phyloP scores from a whole-genome alignment of 495 filamentous ascomycete species.

The Extremus antarcticus region DNA sequence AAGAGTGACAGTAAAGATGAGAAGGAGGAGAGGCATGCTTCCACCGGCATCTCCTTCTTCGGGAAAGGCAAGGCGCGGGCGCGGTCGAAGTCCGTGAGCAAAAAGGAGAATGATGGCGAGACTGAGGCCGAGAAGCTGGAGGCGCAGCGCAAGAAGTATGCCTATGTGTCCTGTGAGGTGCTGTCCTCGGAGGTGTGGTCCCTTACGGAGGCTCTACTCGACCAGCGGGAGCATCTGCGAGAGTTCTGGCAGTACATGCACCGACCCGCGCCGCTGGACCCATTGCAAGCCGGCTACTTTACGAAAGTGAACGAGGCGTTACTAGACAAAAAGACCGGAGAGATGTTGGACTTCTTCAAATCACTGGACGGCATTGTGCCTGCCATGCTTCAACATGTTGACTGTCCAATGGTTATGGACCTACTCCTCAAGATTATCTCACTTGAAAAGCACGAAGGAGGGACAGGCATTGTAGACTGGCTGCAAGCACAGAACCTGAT shows the following conservation, averaged over 20 bases:
- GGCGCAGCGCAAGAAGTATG: constrained; percentile 81
- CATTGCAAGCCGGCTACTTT: constrained; percentile 91
- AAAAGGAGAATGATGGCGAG: constrained; percentile 25
- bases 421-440: constrained; percentile 94
- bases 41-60: constrained; percentile 15
- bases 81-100: constrained; percentile 10
- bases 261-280: constrained; percentile 68
- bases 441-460: constrained; percentile 83
- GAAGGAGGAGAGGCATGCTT: constrained; percentile 1
- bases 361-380: constrained; percentile 68
- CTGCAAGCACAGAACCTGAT: constrained; percentile 86
- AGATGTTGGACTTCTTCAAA: constrained; percentile 85
- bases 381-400: constrained; percentile 84
- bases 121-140: constrained; percentile 43
- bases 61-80: constrained; percentile 23
- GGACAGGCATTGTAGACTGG: constrained; percentile 96
- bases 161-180: constrained; percentile 84
- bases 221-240: constrained; percentile 61
- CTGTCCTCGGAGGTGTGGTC: constrained; percentile 95
- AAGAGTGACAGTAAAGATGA: constrained; percentile 38
- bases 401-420: constrained; percentile 98
- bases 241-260: constrained; percentile 88
- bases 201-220: constrained; percentile 83
- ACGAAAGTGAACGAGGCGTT: constrained; percentile 96
- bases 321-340: constrained; percentile 92